Evolutionary conservation across 1,284 basidiomycete genomes (phyloP).

Genomic region (Pyrrhoderma lamaoense): DNA sequence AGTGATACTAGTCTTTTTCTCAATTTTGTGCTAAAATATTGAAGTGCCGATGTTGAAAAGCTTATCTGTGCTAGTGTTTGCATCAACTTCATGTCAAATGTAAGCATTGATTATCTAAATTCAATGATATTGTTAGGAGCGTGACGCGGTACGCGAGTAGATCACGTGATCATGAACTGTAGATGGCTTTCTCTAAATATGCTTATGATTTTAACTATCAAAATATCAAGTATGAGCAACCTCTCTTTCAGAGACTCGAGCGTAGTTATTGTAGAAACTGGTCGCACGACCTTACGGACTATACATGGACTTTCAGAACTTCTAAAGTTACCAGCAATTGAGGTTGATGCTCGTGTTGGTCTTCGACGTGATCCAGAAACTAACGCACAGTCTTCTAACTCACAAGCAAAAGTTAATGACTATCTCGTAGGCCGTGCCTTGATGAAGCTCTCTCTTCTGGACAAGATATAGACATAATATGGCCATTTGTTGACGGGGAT

Average conservation of each 20-base stretch:
- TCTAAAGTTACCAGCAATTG: slow-evolving; percentile 63
- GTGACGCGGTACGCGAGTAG: too few relatives aligned
- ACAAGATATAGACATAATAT: slow-evolving; percentile 68
- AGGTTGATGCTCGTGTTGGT: slow-evolving; percentile 70
- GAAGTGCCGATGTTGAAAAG: too few relatives aligned
- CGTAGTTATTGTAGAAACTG: slow-evolving; percentile 76
- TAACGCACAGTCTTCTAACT: slow-evolving; percentile 33
- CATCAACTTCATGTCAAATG: too few relatives aligned
- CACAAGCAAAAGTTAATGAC: slow-evolving; percentile 55
- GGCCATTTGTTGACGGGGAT: slow-evolving; percentile 77
- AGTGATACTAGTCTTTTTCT: too few relatives aligned
- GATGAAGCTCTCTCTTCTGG: slow-evolving; percentile 71
- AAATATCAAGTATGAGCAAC: slow-evolving; percentile 24
- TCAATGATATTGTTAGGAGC: too few relatives aligned
- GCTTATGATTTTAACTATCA: too few relatives aligned
- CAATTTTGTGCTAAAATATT: too few relatives aligned
- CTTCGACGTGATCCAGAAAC: slow-evolving; percentile 39
- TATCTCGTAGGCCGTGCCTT: slow-evolving; percentile 80
- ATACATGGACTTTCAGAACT: slow-evolving; percentile 79
- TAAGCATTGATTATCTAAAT: too few relatives aligned
- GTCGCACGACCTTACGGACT: slow-evolving; percentile 63
- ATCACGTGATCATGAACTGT: too few relatives aligned
- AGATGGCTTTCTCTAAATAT: too few relatives aligned
- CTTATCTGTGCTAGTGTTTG: too few relatives aligned
- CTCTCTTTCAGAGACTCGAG: slow-evolving; percentile 74